Conservation (phyloP, 2,329 filamentous ascomycete species). For the Claviceps humidiphila region DNA sequence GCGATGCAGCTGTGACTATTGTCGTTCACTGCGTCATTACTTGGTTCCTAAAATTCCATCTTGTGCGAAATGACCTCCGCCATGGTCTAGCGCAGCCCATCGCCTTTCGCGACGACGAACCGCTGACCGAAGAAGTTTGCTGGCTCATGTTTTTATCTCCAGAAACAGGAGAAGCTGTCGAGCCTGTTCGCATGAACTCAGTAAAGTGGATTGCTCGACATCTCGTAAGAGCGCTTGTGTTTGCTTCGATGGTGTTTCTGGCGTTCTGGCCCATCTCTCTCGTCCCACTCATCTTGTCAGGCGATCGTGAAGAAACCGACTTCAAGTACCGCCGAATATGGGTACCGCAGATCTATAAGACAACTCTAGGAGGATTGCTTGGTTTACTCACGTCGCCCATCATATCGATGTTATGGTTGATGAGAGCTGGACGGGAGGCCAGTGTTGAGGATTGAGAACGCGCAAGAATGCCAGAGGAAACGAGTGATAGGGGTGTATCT, state of each 20-base stretch:
- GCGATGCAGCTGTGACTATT: constrained; percentile 31
- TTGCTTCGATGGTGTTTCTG: constrained; percentile 24
- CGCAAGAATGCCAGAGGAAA: background rate
- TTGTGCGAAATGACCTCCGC: constrained; percentile 35
- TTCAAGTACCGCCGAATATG: constrained; percentile 29
- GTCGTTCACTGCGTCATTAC: constrained; percentile 37
- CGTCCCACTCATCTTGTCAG: constrained; percentile 27
- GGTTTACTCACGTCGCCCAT: constrained; percentile 33
- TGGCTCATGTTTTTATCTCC: constrained; percentile 29
- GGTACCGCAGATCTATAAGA: constrained; percentile 37
- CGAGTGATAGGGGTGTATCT: background rate
- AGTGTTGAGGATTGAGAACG: background rate
- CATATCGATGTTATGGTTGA: constrained; percentile 37
- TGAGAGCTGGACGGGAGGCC: constrained; percentile 32
- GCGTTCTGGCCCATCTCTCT: constrained; percentile 31
- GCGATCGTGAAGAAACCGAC: constrained; percentile 25
- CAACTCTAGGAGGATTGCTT: constrained; percentile 31
- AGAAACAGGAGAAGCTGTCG: background rate
- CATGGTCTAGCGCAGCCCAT: constrained; percentile 32
- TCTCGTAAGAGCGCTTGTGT: constrained; percentile 14
- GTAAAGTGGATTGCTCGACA: constrained; percentile 14
- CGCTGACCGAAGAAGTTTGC: constrained; percentile 18
- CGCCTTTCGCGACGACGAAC: constrained; percentile 27
- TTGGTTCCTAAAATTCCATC: constrained; percentile 34
- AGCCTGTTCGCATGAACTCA: background rate